These are phyloP conservation scores for Populus tremula DNA, from an alignment of 345 rosid genomes.

Conservation along the genomic window DNA sequence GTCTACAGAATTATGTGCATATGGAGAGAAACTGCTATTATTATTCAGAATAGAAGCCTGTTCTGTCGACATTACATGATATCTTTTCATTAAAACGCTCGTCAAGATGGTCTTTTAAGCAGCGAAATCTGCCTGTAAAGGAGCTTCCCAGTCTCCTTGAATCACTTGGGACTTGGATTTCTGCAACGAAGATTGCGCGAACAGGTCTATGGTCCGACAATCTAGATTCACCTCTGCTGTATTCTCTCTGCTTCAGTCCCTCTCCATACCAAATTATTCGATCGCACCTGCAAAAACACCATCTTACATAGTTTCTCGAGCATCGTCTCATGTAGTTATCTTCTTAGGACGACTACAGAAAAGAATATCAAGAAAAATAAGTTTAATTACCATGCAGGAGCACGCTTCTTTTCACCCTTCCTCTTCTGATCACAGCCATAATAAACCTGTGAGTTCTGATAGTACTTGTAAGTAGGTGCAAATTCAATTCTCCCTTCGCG, in stretches of 20 bases:
- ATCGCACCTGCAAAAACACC: slow-evolving; percentile 31
- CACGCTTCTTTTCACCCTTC: slow-evolving; percentile 59
- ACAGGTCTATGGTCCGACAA: slow-evolving; percentile 41
- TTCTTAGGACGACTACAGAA: not conserved
- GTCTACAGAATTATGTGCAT: not conserved
- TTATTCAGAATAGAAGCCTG: not conserved
- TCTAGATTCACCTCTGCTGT: slow-evolving; percentile 26
- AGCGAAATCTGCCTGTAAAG: not conserved
- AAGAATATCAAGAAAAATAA: not conserved
- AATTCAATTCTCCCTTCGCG: slow-evolving; percentile 78
- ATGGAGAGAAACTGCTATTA: not conserved
- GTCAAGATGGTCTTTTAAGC: not conserved
- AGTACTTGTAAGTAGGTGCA: slow-evolving; percentile 93
- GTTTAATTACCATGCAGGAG: slow-evolving; percentile 79
- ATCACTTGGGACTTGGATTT: slow-evolving; percentile 5
- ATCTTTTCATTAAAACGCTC: not conserved
- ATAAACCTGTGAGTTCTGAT: slow-evolving; percentile 61
- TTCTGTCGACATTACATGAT: not conserved
- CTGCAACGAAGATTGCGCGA: slow-evolving; percentile 23
- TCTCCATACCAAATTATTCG: slow-evolving; percentile 38
- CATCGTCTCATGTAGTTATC: not conserved
- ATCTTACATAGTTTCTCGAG: not conserved
- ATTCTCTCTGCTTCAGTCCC: slow-evolving; percentile 29
- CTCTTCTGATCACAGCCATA: slow-evolving; percentile 54
- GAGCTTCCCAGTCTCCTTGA: slow-evolving; percentile 2